Evolutionary conservation across 1,139 yeast genomes (phyloP).

Genomic region (Diutina rugosa): DNA sequence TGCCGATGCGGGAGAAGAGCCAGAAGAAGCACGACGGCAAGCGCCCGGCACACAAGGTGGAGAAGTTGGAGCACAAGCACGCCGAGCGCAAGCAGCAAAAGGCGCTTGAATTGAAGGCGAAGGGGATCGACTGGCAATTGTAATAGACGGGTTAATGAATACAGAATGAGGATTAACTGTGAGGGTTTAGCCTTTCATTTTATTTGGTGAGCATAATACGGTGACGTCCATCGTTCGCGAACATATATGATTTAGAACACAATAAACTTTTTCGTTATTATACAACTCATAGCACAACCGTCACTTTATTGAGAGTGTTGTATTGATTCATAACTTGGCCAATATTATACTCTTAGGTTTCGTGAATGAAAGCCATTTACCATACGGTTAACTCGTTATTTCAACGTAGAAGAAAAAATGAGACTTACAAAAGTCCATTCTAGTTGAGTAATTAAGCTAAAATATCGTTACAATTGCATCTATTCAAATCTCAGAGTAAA

Average conservation of each 20-base stretch:
- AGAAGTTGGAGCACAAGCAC: constrained; percentile 17
- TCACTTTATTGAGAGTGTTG: background rate
- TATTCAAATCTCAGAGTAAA: no score
- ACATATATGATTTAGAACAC: background rate
- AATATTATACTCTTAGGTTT: no score
- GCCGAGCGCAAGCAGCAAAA: background rate
- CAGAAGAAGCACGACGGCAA: constrained; percentile 43
- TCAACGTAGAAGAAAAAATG: no score
- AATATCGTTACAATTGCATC: no score
- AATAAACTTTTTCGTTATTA: background rate
- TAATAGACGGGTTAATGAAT: background rate
- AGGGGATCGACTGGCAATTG: constrained; percentile 1
- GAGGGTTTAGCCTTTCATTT: no score
- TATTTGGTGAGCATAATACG: background rate
- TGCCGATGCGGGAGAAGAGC: constrained; percentile 50
- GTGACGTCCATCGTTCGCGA: background rate
- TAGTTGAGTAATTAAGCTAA: no score
- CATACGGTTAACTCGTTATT: no score
- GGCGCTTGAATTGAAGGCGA: background rate
- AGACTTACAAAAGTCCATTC: no score
- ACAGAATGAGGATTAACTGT: no score
- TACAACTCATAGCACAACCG: background rate
- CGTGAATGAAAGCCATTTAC: no score
- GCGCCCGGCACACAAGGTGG: constrained; percentile 48
- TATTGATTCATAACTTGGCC: no score